Evolutionary conservation across 441 rosid species (phyloP).

Genomic region (Pelargonium fulgidum): DNA sequence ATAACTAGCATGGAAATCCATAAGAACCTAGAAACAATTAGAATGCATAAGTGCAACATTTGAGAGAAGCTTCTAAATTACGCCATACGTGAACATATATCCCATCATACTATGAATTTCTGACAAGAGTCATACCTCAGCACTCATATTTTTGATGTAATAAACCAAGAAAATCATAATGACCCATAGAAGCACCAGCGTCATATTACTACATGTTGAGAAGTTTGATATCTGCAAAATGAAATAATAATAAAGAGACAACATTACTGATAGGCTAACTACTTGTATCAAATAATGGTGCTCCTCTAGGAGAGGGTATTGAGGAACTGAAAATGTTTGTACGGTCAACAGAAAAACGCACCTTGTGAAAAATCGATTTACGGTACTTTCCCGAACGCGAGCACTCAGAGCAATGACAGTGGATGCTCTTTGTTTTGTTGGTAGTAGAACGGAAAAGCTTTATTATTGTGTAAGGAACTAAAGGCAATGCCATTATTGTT

Average conservation of each 20-base stretch:
- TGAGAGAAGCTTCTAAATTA: constrained; percentile 8
- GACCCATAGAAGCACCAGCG: constrained; percentile 73
- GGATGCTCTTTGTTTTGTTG: constrained; percentile 59
- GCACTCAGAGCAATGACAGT: constrained; percentile 81
- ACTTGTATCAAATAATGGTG: background rate
- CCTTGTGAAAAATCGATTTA: constrained; percentile 75
- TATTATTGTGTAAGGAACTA: constrained; percentile 77
- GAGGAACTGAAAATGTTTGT: background rate
- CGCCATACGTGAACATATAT: constrained; percentile 1
- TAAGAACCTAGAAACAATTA: constrained; percentile 3
- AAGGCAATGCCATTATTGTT: constrained; percentile 89
- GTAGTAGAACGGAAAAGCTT: constrained; percentile 70
- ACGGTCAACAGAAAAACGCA: constrained; percentile 23
- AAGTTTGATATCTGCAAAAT: constrained; percentile 74
- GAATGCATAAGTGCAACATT: constrained; percentile 9
- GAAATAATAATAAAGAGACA: background rate
- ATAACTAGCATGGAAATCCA: constrained; percentile 1
- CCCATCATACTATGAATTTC: background rate
- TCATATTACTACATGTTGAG: constrained; percentile 88
- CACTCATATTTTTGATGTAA: constrained; percentile 81
- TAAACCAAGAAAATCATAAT: constrained; percentile 75
- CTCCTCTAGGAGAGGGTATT: background rate
- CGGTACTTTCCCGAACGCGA: constrained; percentile 74
- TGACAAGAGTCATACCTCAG: constrained; percentile 47
- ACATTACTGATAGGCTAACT: background rate